Evolutionary conservation across 2,329 filamentous ascomycete genomes (phyloP), one percentile per base, ranked within the genome.

Genomic region (Dactylellina drechsleri): DNA sequence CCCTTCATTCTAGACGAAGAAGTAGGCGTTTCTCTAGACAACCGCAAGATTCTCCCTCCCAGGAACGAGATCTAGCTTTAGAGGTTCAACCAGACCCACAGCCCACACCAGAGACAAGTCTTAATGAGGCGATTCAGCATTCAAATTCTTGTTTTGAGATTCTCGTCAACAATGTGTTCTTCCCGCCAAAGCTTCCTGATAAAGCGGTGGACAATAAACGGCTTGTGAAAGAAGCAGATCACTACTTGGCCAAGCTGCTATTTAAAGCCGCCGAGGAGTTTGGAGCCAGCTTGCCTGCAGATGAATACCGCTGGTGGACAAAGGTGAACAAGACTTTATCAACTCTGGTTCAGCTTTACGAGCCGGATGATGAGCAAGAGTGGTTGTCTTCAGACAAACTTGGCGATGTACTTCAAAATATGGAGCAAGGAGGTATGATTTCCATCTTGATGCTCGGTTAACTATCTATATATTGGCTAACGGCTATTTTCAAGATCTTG

Each of bases 171-270:
- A 84, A 87, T 77, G 78, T 86, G 0, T 84, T 86, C 18, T 81
- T 87, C 0, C 85, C 85, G 0, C 83, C 84, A 0, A 81, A 84
- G 47, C 79, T 86, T 0, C 85, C 85, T 0, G 82, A 85, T 57
- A 40, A 78, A 50, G 79, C 82, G 13, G 81, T 83, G 40, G 78
- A 79, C 0, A 36, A 36, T 36, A 65, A 78, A 15, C 66, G 10
- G 23, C 12, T 23, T 20, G 60, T 72, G 40, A 68, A 47, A 16
- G 59, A 68, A n/a, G 41, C 45, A 1, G 60, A 77, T 18, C 57
- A 62, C 18, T 59, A 47, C 16, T 31, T 77, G 4, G 20, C 75
- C 0, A 28, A 26, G 10, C 23, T 66, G 5, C 43, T 73, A 10
- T 43, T 41, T 1, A 16, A 43, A 13, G 65, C 70, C 15, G 64